Conservation (phyloP, 2,329 filamentous ascomycete species). For the Diaporthe longicolla region DNA sequence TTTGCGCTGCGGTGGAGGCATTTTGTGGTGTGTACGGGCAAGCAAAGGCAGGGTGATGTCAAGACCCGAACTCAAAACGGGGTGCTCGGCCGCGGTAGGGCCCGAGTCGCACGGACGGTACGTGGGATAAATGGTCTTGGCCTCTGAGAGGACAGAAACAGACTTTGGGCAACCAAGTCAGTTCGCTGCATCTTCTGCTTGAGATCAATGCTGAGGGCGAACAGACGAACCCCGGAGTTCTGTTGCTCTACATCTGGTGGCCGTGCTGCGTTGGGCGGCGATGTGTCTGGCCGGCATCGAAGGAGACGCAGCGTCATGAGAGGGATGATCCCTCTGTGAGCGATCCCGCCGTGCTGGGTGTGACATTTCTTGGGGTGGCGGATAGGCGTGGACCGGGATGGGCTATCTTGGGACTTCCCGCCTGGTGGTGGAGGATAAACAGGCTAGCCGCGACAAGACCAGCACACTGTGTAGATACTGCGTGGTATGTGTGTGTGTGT, state of each 20-base stretch:
- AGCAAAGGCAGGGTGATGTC: constrained; percentile 21
- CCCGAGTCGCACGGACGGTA: constrained; percentile 5
- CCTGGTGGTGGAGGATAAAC: background rate
- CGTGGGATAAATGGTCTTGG: background rate
- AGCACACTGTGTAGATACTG: constrained; percentile 15
- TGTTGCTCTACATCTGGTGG: background rate
- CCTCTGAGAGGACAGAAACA: background rate
- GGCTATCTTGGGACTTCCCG: constrained; percentile 11
- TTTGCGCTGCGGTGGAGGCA: constrained; percentile 24
- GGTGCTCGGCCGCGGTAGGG: constrained; percentile 23
- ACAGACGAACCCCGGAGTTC: constrained; percentile 8
- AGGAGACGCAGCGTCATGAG: background rate
- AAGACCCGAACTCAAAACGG: constrained; percentile 21
- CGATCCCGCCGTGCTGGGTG: constrained; percentile 12
- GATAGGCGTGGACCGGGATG: constrained; percentile 17
- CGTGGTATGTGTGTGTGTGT: background rate
- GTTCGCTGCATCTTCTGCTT: background rate
- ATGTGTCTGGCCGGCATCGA: background rate
- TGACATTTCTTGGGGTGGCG: constrained; percentile 28
- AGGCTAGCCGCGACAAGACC: background rate
- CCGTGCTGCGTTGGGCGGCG: background rate
- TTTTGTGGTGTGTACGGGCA: background rate
- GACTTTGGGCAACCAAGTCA: constrained; percentile 9
- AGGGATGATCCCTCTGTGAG: constrained; percentile 29
- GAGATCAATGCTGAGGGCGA: background rate